Base-by-base conservation (phyloP, 768 basidiomycete genomes). In the Mycena indigotica region DNA sequence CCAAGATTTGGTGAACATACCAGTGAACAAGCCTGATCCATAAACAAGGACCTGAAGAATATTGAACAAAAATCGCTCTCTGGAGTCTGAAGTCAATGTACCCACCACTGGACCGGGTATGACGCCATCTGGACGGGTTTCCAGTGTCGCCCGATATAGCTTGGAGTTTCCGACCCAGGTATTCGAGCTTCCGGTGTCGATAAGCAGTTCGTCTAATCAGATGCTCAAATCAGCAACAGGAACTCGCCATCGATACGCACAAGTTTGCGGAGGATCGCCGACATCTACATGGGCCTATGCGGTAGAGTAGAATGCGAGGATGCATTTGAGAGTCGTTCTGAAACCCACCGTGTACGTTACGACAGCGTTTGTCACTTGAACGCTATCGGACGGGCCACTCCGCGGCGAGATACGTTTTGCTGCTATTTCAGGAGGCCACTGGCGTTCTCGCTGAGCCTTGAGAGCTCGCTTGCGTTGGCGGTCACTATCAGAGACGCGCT, bases 141-240 rank as follows among this genome's bases (percentile, higher is more conserved):
- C 17, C 10, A 35, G 32, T 17, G 32, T 35, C 32, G 32, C 10
- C 17, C 8, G 10, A 17, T 35, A 35, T 8, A 17, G 32, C 32
- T 35, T 35, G 32, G 32, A 35, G 32, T 35, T 35, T 17, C 32
- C 69, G 28, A 71, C 64, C 50, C 72, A 72, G 0, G 68, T 73
- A 51, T 70, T 72, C 16, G 72, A 68, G 24, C 66, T 66, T 4
- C 72, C 70, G 3, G 73, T 73, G 53, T 73, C 73, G 15, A 72
- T 55, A 5, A 72, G 32, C 8, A 72, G 64, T 44, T 67, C 62
- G 54, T 71, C 61, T 62, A 5, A 28, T 50, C 46, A 28, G 25
- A 15, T n/a, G 55, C 25, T 24, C 24, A 13, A 24, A 35, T 35
- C 32, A 35, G 32, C 24, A 26, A 8, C 23, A 26, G 25, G 24